phyloP scores from a whole-genome alignment of 805 yeast genomes.

The Grigorovia transvaalensis region DNA sequence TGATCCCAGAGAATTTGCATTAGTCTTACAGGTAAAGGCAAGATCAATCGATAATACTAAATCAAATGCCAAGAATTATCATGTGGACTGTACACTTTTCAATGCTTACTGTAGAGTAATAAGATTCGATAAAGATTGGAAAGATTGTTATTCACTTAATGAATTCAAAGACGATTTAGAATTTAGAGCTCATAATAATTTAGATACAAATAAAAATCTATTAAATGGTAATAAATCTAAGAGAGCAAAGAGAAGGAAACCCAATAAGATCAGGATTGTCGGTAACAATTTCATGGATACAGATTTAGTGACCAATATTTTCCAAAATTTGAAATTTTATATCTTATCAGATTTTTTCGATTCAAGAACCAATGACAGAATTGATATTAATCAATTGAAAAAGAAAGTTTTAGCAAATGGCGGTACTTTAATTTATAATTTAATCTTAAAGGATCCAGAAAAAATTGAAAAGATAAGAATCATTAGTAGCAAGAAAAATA shows the following conservation, averaged over 20 bases:
- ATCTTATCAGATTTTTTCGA: constrained; percentile 43
- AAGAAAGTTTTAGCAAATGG: constrained; percentile 38
- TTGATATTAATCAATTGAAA: constrained; percentile 30
- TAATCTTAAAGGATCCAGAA: constrained; percentile 12
- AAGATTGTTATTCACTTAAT: constrained; percentile 41
- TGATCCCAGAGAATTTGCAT: constrained; percentile 53
- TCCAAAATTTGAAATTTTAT: constrained; percentile 38
- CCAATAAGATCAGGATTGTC: constrained; percentile 5
- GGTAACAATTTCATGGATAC: constrained; percentile 3
- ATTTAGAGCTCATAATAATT: background rate
- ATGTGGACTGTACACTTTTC: constrained; percentile 59
- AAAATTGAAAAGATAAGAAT: constrained; percentile 14
- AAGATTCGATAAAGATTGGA: constrained; percentile 58
- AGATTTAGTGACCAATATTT: constrained; percentile 28
- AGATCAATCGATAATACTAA: constrained; percentile 50
- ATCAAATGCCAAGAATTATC: constrained; percentile 37
- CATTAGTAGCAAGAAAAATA: constrained; percentile 33
- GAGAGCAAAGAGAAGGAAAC: background rate
- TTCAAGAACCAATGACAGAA: constrained; percentile 13
- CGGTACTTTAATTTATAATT: constrained; percentile 36
- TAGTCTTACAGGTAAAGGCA: constrained; percentile 78
- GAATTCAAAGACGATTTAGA: constrained; percentile 30
- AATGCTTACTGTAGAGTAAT: constrained; percentile 64
- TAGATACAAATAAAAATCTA: background rate
- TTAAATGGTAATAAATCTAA: background rate